Evolutionary conservation across 2,329 filamentous ascomycete species (phyloP).

Genomic region (Triangularia verruculosa): DNA sequence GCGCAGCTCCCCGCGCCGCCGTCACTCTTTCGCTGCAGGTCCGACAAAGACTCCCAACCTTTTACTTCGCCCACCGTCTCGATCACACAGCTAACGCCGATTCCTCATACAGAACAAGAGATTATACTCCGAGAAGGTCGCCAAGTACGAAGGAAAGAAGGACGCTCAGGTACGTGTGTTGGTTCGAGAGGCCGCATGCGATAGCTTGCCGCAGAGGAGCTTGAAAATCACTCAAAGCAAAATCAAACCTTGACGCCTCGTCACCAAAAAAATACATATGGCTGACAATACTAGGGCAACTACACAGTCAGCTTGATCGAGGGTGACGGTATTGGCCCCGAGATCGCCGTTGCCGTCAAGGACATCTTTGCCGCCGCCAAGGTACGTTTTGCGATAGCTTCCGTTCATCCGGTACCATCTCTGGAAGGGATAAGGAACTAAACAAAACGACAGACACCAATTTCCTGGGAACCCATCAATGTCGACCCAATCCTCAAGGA

Average conservation of each 20-base stretch:
- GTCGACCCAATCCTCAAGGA: conserved; percentile 92
- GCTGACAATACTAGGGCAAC: conserved; percentile 64
- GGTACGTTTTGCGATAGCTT: conserved; percentile 49
- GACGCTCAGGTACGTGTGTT: conserved; percentile 73
- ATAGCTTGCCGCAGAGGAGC: conserved; percentile 12
- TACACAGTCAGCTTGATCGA: conserved; percentile 97
- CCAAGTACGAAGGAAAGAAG: conserved; percentile 91
- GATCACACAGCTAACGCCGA: conserved; percentile 28
- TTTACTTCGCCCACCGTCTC: not conserved
- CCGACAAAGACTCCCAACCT: conserved; percentile 31
- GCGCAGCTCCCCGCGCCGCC: conserved; percentile 59
- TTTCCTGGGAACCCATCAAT: conserved; percentile 96
- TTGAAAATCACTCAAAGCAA: conserved; percentile 26
- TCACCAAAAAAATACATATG: conserved; percentile 23
- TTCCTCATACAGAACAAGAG: conserved; percentile 45
- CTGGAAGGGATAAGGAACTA: conserved; percentile 3
- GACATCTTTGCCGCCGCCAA: conserved; percentile 96
- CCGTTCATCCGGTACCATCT: conserved; percentile 31
- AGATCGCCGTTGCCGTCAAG: conserved; percentile 97
- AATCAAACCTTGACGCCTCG: conserved; percentile 13
- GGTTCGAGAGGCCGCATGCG: conserved; percentile 17
- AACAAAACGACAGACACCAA: conserved; percentile 61
- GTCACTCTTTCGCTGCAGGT: conserved; percentile 55
- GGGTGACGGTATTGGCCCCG: conserved; percentile 97
- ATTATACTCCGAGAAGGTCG: conserved; percentile 72